Conservation (phyloP, 164 flowering plant genomes). For the Vitis labrusca region DNA sequence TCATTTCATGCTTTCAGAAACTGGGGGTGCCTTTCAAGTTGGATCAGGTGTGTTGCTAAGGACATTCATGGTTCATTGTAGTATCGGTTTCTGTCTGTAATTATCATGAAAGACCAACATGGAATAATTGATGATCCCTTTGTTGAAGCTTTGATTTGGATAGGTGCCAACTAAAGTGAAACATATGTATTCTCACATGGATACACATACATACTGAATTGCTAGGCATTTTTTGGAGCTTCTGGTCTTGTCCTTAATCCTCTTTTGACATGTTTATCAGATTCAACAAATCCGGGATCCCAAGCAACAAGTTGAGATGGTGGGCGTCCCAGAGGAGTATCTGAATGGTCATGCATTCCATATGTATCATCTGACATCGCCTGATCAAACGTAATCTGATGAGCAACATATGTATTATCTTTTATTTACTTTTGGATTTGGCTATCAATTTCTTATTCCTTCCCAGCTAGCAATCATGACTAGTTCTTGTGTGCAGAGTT, state of each 20-base stretch:
- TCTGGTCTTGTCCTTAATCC: neutral
- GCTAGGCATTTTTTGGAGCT: neutral
- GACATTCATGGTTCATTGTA: neutral
- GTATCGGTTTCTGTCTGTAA: neutral
- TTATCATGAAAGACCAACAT: neutral
- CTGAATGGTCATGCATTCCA: conserved; percentile 90
- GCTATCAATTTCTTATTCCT: neutral
- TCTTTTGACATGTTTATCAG: conserved; percentile 26
- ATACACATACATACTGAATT: neutral
- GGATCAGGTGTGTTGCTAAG: conserved; percentile 55
- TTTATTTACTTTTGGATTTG: neutral
- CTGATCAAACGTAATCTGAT: conserved; percentile 70
- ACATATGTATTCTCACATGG: neutral
- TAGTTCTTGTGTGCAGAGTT: conserved; percentile 49
- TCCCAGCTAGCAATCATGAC: neutral
- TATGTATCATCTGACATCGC: conserved; percentile 83
- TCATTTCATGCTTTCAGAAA: conserved; percentile 86
- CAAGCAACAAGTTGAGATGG: conserved; percentile 69
- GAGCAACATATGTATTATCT: neutral
- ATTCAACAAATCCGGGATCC: conserved; percentile 80
- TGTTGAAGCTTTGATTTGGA: neutral
- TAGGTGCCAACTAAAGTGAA: neutral
- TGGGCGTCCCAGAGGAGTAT: conserved; percentile 92
- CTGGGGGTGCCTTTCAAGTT: conserved; percentile 74
- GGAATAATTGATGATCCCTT: neutral